A percentile compares a stretch with the other conserved stretches of the same genome.
These are phyloP conservation scores for Termitomyces heimii DNA, from an alignment of 768 basidiomycete species.

Conservation along the genomic window DNA sequence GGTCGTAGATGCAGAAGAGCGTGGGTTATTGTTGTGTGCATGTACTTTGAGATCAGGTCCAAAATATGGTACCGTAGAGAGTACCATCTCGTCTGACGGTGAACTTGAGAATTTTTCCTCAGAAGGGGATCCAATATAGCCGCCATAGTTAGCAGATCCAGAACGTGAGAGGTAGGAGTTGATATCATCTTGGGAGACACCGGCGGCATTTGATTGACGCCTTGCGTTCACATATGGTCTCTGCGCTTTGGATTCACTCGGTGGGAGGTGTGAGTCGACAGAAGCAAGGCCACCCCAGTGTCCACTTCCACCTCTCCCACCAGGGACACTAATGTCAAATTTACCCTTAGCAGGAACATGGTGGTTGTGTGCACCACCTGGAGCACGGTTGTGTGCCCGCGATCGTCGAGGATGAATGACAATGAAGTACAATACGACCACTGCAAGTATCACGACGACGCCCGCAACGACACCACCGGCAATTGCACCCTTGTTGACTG, in stretches of 20 bases:
- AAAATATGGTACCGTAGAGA: conserved; percentile 5
- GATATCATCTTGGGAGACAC: conserved; percentile 6
- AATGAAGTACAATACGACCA: conserved; percentile 27
- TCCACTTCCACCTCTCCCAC: background rate
- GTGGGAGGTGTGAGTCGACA: conserved; percentile 10
- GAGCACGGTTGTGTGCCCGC: background rate
- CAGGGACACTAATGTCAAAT: background rate
- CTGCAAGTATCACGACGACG: conserved; percentile 25
- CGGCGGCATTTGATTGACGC: conserved; percentile 1
- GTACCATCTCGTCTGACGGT: conserved; percentile 8
- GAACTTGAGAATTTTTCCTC: conserved; percentile 14
- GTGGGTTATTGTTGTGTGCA: background rate
- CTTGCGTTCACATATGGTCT: background rate
- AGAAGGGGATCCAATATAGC: conserved; percentile 7
- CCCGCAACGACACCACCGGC: conserved; percentile 50
- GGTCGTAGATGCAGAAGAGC: background rate
- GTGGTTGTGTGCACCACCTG: background rate
- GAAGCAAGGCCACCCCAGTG: conserved; percentile 17
- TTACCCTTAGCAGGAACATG: background rate
- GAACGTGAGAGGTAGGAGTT: conserved; percentile 8
- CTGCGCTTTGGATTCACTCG: conserved; percentile 2
- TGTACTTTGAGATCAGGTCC: background rate
- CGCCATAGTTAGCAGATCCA: conserved; percentile 3
- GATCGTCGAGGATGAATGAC: conserved; percentile 2
- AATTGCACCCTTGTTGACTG: conserved; percentile 35